Evolutionary conservation across 179 eudicot genomes (phyloP).

Genomic region (Silene coronaria): DNA sequence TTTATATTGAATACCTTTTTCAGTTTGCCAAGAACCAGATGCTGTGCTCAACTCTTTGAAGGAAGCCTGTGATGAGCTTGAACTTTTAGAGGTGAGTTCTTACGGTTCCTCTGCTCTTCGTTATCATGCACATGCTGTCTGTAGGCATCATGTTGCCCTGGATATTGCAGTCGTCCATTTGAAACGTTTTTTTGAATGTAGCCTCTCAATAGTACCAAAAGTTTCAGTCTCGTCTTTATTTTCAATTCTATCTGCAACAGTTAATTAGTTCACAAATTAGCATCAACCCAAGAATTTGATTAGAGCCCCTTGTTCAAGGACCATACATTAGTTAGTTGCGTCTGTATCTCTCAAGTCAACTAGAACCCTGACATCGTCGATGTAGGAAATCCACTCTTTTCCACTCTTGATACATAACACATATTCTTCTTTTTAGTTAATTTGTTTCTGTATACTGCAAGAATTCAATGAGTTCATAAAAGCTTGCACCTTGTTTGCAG

Average conservation of each 20-base stretch:
- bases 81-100: constrained; percentile 65
- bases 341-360: too few relatives aligned
- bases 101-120: not conserved
- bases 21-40: constrained; percentile 63
- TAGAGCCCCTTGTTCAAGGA: not conserved
- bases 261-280: not conserved
- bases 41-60: constrained; percentile 56
- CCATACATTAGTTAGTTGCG: not conserved
- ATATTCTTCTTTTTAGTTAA: not conserved
- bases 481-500: constrained; percentile 29
- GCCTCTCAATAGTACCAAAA: not conserved
- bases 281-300: not conserved
- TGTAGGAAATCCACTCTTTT: too few relatives aligned
- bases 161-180: not conserved
- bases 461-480: not conserved
- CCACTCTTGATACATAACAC: not conserved
- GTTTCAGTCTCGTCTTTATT: not conserved
- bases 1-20: constrained; percentile 13
- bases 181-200: not conserved
- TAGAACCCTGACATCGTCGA: too few relatives aligned
- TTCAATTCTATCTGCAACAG: not conserved
- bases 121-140: not conserved
- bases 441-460: not conserved
- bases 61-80: constrained; percentile 79
- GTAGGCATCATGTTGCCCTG: not conserved